These are phyloP conservation scores for Eurotiales sp. DNA, from an alignment of 2,329 filamentous ascomycete species.

Conservation along the genomic window DNA sequence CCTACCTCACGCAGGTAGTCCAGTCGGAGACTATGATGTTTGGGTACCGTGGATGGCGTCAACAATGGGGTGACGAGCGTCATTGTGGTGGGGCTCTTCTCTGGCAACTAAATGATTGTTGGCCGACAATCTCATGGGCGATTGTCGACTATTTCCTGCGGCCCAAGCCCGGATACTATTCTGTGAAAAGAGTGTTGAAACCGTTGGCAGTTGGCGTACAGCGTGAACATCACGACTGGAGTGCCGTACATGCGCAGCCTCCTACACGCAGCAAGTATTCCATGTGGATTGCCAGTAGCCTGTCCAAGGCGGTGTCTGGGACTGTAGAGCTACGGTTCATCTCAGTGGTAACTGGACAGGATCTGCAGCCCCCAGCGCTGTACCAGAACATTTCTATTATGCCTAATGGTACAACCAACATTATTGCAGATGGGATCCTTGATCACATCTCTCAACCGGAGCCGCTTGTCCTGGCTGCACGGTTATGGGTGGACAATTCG, in stretches of 20 bases:
- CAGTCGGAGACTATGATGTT: slow-evolving; percentile 54
- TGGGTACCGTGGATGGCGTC: slow-evolving; percentile 47
- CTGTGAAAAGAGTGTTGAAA: slow-evolving; percentile 50
- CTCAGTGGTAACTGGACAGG: slow-evolving; percentile 38
- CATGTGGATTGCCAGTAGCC: slow-evolving; percentile 54
- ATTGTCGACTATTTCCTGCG: slow-evolving; percentile 54
- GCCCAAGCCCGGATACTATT: slow-evolving; percentile 55
- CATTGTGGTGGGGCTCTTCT: slow-evolving; percentile 30
- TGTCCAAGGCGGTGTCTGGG: slow-evolving; percentile 27
- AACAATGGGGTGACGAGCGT: slow-evolving; percentile 42
- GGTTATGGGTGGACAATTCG: slow-evolving; percentile 49
- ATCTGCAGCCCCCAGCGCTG: slow-evolving; percentile 42
- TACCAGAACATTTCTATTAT: slow-evolving; percentile 46
- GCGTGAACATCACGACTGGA: slow-evolving; percentile 32
- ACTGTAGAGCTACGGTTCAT: slow-evolving; percentile 47
- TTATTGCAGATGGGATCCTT: slow-evolving; percentile 44
- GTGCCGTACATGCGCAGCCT: slow-evolving; percentile 53
- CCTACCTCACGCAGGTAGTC: slow-evolving; percentile 59
- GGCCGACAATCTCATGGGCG: slow-evolving; percentile 40
- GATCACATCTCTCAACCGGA: slow-evolving; percentile 38
- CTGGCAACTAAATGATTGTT: slow-evolving; percentile 33
- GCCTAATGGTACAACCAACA: slow-evolving; percentile 55
- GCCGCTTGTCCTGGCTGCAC: slow-evolving; percentile 52
- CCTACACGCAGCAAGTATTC: slow-evolving; percentile 52
- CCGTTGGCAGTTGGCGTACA: slow-evolving; percentile 51